These are phyloP conservation scores for Apiospora sp. DNA, from an alignment of 2,329 filamentous ascomycete species.

Conservation along the genomic window DNA sequence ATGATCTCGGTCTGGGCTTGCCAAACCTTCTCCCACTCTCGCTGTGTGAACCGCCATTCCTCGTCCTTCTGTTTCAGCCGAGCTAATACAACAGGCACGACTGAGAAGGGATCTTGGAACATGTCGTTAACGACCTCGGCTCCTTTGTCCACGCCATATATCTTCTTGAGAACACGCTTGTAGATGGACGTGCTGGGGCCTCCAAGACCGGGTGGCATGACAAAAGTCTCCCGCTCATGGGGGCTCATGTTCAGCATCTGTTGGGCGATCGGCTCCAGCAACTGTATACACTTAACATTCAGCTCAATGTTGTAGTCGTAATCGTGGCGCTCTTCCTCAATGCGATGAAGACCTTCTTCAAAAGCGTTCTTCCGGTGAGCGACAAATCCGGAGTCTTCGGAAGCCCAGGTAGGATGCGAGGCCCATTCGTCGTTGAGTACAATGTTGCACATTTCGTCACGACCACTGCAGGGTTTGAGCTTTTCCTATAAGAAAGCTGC, in stretches of 20 bases:
- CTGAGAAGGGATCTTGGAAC: conserved; percentile 82
- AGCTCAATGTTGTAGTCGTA: conserved; percentile 99
- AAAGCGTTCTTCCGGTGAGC: conserved; percentile 96
- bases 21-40: conserved; percentile 99
- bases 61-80: conserved; percentile 95
- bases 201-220: conserved; percentile 82
- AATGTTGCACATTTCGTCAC: conserved; percentile 91
- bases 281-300: conserved; percentile 92
- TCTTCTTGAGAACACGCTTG: conserved; percentile 95
- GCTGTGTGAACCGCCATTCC: conserved; percentile 95
- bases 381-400: conserved; percentile 96
- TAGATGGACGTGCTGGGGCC: conserved; percentile 97
- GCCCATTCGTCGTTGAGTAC: conserved; percentile 99
- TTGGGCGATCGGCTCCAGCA: conserved; percentile 92
- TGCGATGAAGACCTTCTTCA: conserved; percentile 92
- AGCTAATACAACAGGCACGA: conserved; percentile 87
- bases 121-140: conserved; percentile 87
- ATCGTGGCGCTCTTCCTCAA: conserved; percentile 97
- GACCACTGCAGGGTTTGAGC: conserved; percentile 89
- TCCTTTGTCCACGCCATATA: conserved; percentile 87
- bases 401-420: conserved; percentile 98
- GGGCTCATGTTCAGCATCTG: conserved; percentile 84
- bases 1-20: conserved; percentile 93
- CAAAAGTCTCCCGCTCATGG: conserved; percentile 75
- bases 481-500: conserved; percentile 64